Percentiles rank a stretch among this genome's conserved stretches.
phyloP scores from a whole-genome alignment of 495 filamentous ascomycete species.

The Jackrogersella minutella region DNA sequence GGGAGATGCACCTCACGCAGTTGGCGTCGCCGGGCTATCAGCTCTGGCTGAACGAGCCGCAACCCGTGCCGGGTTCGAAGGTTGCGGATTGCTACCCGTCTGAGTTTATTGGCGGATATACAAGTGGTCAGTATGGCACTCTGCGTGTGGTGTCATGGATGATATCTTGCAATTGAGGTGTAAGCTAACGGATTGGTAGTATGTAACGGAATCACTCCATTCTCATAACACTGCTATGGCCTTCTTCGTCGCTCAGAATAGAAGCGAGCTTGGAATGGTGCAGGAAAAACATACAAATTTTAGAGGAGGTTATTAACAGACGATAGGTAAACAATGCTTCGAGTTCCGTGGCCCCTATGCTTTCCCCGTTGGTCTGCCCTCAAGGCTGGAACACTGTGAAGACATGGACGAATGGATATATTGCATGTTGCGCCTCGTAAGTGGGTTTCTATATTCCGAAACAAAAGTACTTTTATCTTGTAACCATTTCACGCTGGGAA shows the following conservation, averaged over 20 bases:
- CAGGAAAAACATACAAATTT: not conserved
- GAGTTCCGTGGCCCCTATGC: conserved; percentile 32
- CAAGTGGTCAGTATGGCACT: conserved; percentile 26
- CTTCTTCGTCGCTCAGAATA: not conserved
- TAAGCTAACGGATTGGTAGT: conserved; percentile 22
- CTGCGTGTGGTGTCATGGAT: not conserved
- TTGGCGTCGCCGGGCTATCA: conserved; percentile 34
- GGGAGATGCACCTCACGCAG: conserved; percentile 30
- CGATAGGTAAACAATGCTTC: conserved; percentile 15
- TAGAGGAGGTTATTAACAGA: not conserved
- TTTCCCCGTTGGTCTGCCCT: conserved; percentile 34
- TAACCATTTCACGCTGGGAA: not conserved
- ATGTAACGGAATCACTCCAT: conserved; percentile 6
- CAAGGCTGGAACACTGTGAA: conserved; percentile 22
- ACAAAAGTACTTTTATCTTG: not conserved
- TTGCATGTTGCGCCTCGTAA: conserved; percentile 40
- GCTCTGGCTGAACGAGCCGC: conserved; percentile 36
- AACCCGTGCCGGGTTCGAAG: conserved; percentile 23
- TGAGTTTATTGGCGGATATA: conserved; percentile 31
- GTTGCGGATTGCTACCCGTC: conserved; percentile 37
- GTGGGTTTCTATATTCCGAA: not conserved
- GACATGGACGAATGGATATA: conserved; percentile 31
- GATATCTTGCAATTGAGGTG: not conserved
- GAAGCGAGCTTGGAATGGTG: not conserved
- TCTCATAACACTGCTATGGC: not conserved